Evolutionary conservation across 352 stramenopile species (phyloP), one percentile per base, ranked within the genome.

Genomic region (Globisporangium irregulare): DNA sequence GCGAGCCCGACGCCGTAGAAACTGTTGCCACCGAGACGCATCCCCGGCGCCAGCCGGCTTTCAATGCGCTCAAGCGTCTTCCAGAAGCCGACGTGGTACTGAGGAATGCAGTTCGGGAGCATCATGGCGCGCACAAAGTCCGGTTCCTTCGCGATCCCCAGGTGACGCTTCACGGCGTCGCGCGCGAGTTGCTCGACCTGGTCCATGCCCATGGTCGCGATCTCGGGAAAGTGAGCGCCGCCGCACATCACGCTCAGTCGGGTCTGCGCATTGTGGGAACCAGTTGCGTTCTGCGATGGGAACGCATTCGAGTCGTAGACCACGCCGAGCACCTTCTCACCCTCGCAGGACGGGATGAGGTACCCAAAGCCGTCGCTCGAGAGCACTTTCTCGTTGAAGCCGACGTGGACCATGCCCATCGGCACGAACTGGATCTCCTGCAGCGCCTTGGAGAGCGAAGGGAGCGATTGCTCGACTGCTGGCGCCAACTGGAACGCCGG

Each of bases 281-380:
- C 38, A 1, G 29, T 66, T 14, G 74, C 46, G 62, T 95, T 93
- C 72, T 97, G 90, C n/a, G 78, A 75, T 0, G 90, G 90, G 63
- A 97, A 97, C 29, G 89, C 88, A 65, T 93, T 92, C 54, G 87
- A 95, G 81, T 97, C 90, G 70, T 91, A 97, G 22, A 97, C 87
- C 57, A 92, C 85, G 7, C 88, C 90, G 12, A 96, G 79, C 27
- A 96, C 76, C 27, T 80, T 78, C 64, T 96, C 74, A 36, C 80
- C 79, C 67, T 95, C 86, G 20, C 72, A 79, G 15, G 76, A 86
- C 4, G 90, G 90, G 20, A 97, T 79, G 53, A 97, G 79, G 58
- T 97, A 94, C 20, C 90, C 90, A 64, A 97, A 97, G 43, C 90
- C 90, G n/a, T 87, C 77, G 10, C 68, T 86, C 59, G 72, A 48